Evolutionary conservation across 768 basidiomycete species (phyloP), one percentile per base, ranked within the genome.

Genomic region (Lyophyllum decastes): DNA sequence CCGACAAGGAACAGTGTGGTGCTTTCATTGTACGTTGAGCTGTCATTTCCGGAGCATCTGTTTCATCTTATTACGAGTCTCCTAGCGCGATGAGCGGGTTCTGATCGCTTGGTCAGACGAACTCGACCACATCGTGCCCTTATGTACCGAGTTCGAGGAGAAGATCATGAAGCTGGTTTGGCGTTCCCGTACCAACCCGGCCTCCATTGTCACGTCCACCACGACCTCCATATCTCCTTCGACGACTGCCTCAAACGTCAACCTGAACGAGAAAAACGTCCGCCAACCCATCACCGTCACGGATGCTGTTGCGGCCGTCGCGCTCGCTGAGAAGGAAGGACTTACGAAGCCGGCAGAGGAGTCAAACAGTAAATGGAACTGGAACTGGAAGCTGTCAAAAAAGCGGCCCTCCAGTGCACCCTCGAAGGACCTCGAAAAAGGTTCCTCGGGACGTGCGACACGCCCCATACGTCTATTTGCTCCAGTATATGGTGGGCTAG

Each of bases 1-100:
- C 92, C 7, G 90, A 95, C 68, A 95, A 94, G 75, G 93, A 95
- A 68, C 93, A 95, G 65, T 93, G 89, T 49, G 94, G 87, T 19
- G 94, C 94, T 12, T 95, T 95, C 69, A 81, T 94, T 52, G 90
- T 89, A 69, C 66, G 82, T 78, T 46, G 48, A 55, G 51, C 33
- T 35, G 21, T 44, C 22, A 10, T 14, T 51, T 54, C 33, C n/a
- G 30, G 8, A 21, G 45, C 16, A 43, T 25, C 12, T 43, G 35
- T 12, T 38, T 58, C 52, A 63, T 59, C 59, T 57, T 59, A 56
- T 27, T 5, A 40, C 54, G 38, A 33, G 40, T 17, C 41, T 48
- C 46, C 21, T 64, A 92, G 91, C 86, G 93, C 25, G 88, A 93
- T 69, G 92, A 95, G 66, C 83, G 85, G 22, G 89, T 92, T 43